Conservation (phyloP, 345 rosid genomes). For the Erysimum cheiranthoides region DNA sequence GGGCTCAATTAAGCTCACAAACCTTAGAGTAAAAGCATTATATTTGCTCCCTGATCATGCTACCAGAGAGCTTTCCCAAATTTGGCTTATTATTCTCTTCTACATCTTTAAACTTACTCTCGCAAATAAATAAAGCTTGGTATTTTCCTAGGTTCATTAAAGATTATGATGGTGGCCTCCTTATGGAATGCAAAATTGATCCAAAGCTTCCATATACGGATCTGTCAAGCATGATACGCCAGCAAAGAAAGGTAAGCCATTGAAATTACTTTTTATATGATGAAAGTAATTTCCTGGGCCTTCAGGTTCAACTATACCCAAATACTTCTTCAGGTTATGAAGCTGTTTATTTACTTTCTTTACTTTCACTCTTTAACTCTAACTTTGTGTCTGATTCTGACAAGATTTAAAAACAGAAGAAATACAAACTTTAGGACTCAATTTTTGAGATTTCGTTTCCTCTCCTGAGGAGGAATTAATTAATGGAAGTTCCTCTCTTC, state of each 20-base stretch:
- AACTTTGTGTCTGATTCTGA: background rate
- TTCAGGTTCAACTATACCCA: constrained; percentile 5
- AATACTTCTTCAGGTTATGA: background rate
- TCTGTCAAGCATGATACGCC: constrained; percentile 88
- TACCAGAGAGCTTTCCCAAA: constrained; percentile 17
- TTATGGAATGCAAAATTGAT: constrained; percentile 98
- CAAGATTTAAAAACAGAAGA: constrained; percentile 5
- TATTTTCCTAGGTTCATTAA: constrained; percentile 70
- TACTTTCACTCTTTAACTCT: constrained; percentile 1
- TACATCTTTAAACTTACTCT: constrained; percentile 3
- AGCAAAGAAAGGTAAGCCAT: constrained; percentile 78
- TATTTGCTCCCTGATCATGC: constrained; percentile 17
- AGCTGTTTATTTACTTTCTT: constrained; percentile 7
- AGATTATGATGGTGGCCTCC: constrained; percentile 99
- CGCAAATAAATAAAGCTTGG: constrained; percentile 26
- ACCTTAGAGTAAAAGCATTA: constrained; percentile 2
- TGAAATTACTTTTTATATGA: background rate
- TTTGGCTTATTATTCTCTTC: constrained; percentile 10
- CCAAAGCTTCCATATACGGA: constrained; percentile 97
- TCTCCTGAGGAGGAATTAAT: background rate
- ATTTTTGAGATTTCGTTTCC: constrained; percentile 4
- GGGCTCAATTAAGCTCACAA: constrained; percentile 8
- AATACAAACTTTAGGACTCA: background rate
- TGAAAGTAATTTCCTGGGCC: constrained; percentile 1
- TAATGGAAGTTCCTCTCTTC: background rate